phyloP scores from a whole-genome alignment of 148 eudicot species.

The Camellia sinensis region DNA sequence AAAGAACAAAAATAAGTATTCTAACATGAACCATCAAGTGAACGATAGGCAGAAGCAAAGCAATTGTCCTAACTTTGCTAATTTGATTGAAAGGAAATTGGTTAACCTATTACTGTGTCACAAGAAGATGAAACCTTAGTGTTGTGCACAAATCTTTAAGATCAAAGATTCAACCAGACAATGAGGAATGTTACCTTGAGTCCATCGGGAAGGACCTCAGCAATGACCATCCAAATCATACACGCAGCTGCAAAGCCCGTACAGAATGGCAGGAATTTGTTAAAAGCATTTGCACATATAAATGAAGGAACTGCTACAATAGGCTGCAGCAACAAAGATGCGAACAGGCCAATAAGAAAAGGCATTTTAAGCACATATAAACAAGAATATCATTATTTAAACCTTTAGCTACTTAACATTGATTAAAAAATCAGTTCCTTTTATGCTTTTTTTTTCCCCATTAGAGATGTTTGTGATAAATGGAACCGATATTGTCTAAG shows the following conservation, averaged over 20 bases:
- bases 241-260: slow-evolving; percentile 99
- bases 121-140: neutral
- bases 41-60: too few relatives aligned
- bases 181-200: slow-evolving; percentile 55
- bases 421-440: too few relatives aligned
- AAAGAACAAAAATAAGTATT: too few relatives aligned
- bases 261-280: slow-evolving; percentile 86
- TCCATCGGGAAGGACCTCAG: slow-evolving; percentile 94
- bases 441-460: too few relatives aligned
- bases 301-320: slow-evolving; percentile 95
- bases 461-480: too few relatives aligned
- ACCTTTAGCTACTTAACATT: too few relatives aligned
- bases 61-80: neutral
- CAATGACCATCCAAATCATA: slow-evolving; percentile 99
- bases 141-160: slow-evolving; percentile 3
- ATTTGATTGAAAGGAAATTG: neutral
- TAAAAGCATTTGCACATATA: slow-evolving; percentile 86
- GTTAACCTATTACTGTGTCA: neutral
- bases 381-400: too few relatives aligned
- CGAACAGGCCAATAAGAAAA: slow-evolving; percentile 15
- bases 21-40: too few relatives aligned
- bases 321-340: slow-evolving; percentile 60
- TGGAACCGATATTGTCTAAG: too few relatives aligned
- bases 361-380: neutral
- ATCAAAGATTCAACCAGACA: slow-evolving; percentile 2